Base-by-base conservation (phyloP, 2,329 filamentous ascomycete genomes). In the Stachybotrys chlorohalonatus region DNA sequence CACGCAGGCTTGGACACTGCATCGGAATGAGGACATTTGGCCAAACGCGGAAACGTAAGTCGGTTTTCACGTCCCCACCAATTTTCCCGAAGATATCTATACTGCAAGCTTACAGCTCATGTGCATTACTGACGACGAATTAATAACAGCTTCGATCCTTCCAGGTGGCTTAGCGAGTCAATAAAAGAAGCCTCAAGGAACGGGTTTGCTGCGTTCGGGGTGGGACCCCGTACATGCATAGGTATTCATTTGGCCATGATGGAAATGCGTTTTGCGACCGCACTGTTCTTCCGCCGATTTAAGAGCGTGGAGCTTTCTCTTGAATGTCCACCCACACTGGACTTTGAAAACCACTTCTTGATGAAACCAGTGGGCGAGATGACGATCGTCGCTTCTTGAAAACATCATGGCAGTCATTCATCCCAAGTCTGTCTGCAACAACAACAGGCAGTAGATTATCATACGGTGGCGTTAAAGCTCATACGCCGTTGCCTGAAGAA, bases 281-380 rank as follows among this genome's bases (percentile, higher is more conserved):
- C 50, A 16, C 31, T 52, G n/a, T 52, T 52, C 36, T 52, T 52
- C 50, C 50, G 50, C 6, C 50, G 50, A n/a, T 52, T 32, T 32
- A 45, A 15, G 17, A 32, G 50, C 17, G 50, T n/a, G 16, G 45
- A 16, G 17, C 50, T 45, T 52, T 16, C 32, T 15, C 24, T 32
- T 7, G 36, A 45, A 7, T 42, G 15, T 30, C 16, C 50, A 9
- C 42, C n/a, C 3, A 42, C 31, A 24, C 11, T 52, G 31, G 50
- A 52, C 9, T 52, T 52, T 45, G 50, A 52, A 11, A 52, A 52
- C 16, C 45, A 52, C n/a, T 52, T 52, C 32, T 42, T 52, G 17
- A 15, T 42, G 32, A 52, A 45, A 17, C 50, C 50, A 24, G 45
- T n/a, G 36, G 50, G 50, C 9, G 36, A 52, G 4, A 17, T 24